Conservation (phyloP, 2,329 filamentous ascomycete genomes). For the Venturia aucupariae region DNA sequence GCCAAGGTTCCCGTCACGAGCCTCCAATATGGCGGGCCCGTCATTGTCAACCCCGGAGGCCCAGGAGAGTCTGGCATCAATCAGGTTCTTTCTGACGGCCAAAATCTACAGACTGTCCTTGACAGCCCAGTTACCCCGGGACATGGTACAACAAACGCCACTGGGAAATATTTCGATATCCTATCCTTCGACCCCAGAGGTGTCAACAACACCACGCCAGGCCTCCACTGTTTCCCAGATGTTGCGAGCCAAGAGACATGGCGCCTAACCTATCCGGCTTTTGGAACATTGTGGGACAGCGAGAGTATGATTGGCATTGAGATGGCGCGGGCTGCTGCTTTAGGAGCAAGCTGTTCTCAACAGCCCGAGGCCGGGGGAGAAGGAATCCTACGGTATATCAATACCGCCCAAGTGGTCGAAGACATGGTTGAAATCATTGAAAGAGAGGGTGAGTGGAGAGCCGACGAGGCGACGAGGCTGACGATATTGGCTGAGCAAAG, state of each 20-base stretch:
- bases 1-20: slow-evolving; percentile 34
- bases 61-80: slow-evolving; percentile 36
- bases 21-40: slow-evolving; percentile 36
- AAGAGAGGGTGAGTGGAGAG: slow-evolving; percentile 30
- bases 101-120: slow-evolving; percentile 29
- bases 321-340: background rate
- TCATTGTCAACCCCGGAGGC: slow-evolving; percentile 40
- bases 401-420: slow-evolving; percentile 37
- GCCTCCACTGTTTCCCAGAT: slow-evolving; percentile 27
- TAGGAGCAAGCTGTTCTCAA: slow-evolving; percentile 10
- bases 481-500: too few species aligned
- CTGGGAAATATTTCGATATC: slow-evolving; percentile 28
- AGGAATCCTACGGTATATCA: slow-evolving; percentile 28
- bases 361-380: slow-evolving; percentile 9
- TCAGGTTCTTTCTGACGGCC: slow-evolving; percentile 19
- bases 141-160: background rate
- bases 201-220: slow-evolving; percentile 28
- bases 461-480: slow-evolving; percentile 9
- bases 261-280: background rate
- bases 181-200: slow-evolving; percentile 35
- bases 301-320: background rate
- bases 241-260: slow-evolving; percentile 10
- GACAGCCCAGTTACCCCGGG: slow-evolving; percentile 21
- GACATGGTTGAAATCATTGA: slow-evolving; percentile 44
- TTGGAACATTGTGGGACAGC: background rate